Evolutionary conservation across 306 rosid species (phyloP), one percentile per base, ranked within the genome.

Genomic region (Betula pendula): DNA sequence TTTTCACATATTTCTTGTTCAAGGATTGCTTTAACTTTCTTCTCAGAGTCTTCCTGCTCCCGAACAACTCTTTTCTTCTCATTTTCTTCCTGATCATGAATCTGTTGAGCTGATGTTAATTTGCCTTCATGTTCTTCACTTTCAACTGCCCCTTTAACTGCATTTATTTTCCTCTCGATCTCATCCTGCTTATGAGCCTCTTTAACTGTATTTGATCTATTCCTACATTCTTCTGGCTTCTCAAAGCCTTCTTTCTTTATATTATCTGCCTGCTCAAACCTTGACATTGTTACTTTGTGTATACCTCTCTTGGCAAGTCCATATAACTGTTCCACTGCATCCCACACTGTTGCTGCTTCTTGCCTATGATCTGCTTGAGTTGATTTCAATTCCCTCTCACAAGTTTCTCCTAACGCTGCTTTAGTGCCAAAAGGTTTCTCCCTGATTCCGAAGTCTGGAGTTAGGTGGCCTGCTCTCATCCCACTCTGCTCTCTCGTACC

Each of bases 251-350:
- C 31, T 73, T 75, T 55, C 68, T 71, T 71, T 12, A 44, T 22
- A 80, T 68, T 70, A 53, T 70, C 82, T 20, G 47, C 85, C 72
- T 85, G 83, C 55, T 84, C 73, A 83, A 69, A 68, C 83, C 71
- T 83, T 20, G 76, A 62, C 73, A 12, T 16, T 70, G 74, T 81
- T 72, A 68, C 85, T 70, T 69, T 79, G 49, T 79, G 48, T 79
- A 47, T 52, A 73, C 19, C 69, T 6, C 71, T 31, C 67, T 53
- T 70, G 19, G 42, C 67, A 70, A 81, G 70, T 56, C 83, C 89
- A 79, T 65, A 81, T 70, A 78, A 85, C 63, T 78, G 75, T 70
- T 84, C 90, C 38, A 72, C 78, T 80, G 74, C 87, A 63, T 85
- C 89, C 62, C 71, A 70, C 31, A 50, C 51, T 42, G 77, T 85